phyloP scores from a whole-genome alignment of 2,329 filamentous ascomycete genomes.

The Botryotinia narcissicola region DNA sequence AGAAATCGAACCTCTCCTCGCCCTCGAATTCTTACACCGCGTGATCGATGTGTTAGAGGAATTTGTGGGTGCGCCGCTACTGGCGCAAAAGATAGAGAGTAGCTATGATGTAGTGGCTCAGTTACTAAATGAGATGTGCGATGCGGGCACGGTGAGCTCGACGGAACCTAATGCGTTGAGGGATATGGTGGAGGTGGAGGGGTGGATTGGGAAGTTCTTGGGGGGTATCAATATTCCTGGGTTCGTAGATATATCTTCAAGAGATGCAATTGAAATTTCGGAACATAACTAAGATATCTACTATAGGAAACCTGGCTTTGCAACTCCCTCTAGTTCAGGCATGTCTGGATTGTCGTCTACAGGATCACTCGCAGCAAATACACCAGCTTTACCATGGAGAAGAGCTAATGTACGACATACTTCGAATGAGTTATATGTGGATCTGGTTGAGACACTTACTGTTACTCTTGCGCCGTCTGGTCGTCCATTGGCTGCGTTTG shows the following conservation, averaged over 20 bases:
- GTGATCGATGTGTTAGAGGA: constrained; percentile 91
- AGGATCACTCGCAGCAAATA: constrained; percentile 43
- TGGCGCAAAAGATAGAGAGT: constrained; percentile 81
- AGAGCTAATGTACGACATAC: constrained; percentile 91
- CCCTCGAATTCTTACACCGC: constrained; percentile 92
- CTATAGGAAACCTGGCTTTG: constrained; percentile 36
- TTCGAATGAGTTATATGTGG: constrained; percentile 95
- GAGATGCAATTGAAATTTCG: neutral
- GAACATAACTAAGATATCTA: neutral
- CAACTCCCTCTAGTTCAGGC: constrained; percentile 33
- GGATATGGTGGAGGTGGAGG: constrained; percentile 89
- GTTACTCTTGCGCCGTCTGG: constrained; percentile 91
- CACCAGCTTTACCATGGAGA: constrained; percentile 75
- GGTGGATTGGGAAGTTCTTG: constrained; percentile 82
- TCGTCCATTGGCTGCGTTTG: constrained; percentile 78
- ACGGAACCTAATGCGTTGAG: constrained; percentile 91
- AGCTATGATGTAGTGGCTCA: constrained; percentile 95
- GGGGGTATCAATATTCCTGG: constrained; percentile 82
- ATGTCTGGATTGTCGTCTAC: constrained; percentile 38
- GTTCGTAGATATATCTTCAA: constrained; percentile 42
- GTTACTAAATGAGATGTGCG: constrained; percentile 92
- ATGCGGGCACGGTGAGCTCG: constrained; percentile 82
- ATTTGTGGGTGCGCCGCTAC: constrained; percentile 82
- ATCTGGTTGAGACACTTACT: constrained; percentile 84
- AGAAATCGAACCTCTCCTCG: constrained; percentile 84